A percentile compares a stretch with the other conserved stretches of the same genome.
These are phyloP conservation scores for Suillus cothurnatus DNA, from an alignment of 768 basidiomycete genomes.

Conservation along the genomic window DNA sequence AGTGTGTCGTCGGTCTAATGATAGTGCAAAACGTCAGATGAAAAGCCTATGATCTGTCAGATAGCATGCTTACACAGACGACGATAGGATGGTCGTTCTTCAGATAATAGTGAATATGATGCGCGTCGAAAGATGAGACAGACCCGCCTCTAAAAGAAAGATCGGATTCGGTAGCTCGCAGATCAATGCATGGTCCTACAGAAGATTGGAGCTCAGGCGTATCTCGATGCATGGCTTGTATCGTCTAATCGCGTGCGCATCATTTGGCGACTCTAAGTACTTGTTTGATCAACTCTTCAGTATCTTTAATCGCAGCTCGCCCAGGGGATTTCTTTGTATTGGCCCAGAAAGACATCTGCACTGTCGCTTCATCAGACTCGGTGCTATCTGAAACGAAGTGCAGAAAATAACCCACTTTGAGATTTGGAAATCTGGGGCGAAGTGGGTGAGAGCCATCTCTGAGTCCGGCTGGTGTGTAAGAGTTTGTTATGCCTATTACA, in stretches of 20 bases:
- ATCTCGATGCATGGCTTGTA: conserved; percentile 73
- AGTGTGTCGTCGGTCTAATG: conserved; percentile 80
- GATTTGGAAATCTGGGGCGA: conserved; percentile 23
- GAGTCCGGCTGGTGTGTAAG: conserved; percentile 8
- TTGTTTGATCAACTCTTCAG: conserved; percentile 17
- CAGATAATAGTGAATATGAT: conserved; percentile 74
- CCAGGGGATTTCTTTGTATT: conserved; percentile 22
- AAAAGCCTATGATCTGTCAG: neutral
- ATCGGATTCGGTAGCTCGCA: neutral
- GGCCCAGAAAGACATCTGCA: conserved; percentile 5
- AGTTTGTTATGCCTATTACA: neutral
- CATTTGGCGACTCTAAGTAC: conserved; percentile 1
- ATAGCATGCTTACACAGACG: conserved; percentile 62
- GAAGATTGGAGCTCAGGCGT: conserved; percentile 77
- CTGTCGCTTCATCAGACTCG: conserved; percentile 14
- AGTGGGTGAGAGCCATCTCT: conserved; percentile 23
- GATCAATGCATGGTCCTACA: conserved; percentile 44
- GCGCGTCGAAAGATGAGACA: conserved; percentile 60
- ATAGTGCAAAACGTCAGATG: neutral
- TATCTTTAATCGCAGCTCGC: conserved; percentile 25
- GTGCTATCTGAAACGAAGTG: conserved; percentile 22
- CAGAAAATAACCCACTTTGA: conserved; percentile 26
- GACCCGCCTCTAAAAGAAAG: conserved; percentile 61
- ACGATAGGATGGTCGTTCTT: conserved; percentile 64
- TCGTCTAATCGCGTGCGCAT: conserved; percentile 8